Base-by-base conservation (phyloP, 805 yeast genomes). In the Myxozyma melibiosi region DNA sequence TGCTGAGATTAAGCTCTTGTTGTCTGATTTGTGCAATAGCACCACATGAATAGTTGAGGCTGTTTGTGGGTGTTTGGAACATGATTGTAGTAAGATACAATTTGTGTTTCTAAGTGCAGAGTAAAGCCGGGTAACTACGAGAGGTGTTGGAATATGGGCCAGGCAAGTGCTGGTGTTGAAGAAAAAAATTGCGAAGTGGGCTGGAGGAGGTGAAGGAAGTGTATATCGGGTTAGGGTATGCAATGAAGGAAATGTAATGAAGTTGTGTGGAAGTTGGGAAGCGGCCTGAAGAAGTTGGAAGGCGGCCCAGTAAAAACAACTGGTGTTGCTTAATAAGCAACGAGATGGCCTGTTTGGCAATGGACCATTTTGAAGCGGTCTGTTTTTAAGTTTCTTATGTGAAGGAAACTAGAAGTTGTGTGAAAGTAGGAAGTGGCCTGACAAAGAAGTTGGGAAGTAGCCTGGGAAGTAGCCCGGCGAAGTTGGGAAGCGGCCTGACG, bases 1-100 rank as follows among this genome's bases (percentile, higher is more conserved):
- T 75, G 76, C 78, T 74, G 78, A 74, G 78, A 74, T 73, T 73
- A 73, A 73, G 76, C 77, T 42, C 28, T 16, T 13, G 47, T 42
- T 42, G 47, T 25, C 47, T 25, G 47, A 42, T 42, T 42, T 42
- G 46, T 42, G 42, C 27, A 11, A 4, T 38, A 38, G 27, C 42
- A 38, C 42, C 39, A 35, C 39, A 35, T 35, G 39, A 35, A 35
- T 35, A 14, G 39, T 35, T 35, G 8, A 16, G 39, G 39, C 39
- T 35, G 39, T 35, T 35, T 35, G 39, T 35, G 39, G 39, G 39
- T 35, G 18, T 35, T n/a, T n/a, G n/a, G n/a, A n/a, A n/a, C n/a
- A n/a, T n/a, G n/a, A n/a, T n/a, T n/a, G n/a, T n/a, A n/a, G n/a
- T n/a, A n/a, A n/a, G n/a, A n/a, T n/a, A n/a, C n/a, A n/a, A n/a